These are phyloP conservation scores for Penicillium turbatum DNA, from an alignment of 495 filamentous ascomycete genomes.

Conservation along the genomic window DNA sequence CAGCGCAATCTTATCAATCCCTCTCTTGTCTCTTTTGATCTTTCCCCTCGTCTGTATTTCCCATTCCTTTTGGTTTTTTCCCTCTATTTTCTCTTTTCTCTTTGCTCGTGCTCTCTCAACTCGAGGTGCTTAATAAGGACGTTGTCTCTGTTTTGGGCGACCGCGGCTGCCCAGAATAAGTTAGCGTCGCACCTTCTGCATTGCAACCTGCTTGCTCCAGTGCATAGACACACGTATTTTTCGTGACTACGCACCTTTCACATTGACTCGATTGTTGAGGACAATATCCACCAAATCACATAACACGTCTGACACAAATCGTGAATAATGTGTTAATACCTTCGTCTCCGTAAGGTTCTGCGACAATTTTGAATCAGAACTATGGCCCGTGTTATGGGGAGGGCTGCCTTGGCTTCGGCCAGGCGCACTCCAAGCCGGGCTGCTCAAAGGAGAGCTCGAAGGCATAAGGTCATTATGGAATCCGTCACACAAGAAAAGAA, in stretches of 20 bases:
- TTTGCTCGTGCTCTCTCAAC: not conserved
- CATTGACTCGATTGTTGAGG: no score
- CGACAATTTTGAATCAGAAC: constrained; percentile 13
- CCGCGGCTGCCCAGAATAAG: not conserved
- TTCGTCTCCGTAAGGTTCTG: constrained; percentile 3
- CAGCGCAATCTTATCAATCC: constrained; percentile 10
- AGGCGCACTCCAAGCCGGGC: constrained; percentile 33
- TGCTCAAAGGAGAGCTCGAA: constrained; percentile 36
- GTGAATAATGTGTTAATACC: constrained; percentile 6
- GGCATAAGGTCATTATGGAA: constrained; percentile 57
- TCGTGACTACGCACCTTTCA: no score
- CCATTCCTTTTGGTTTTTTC: not conserved
- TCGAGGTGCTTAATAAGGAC: not conserved
- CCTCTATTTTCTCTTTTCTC: not conserved
- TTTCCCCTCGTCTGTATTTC: not conserved
- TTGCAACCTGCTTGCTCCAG: not conserved
- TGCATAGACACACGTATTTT: not conserved
- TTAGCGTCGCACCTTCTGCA: not conserved
- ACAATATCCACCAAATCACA: not conserved
- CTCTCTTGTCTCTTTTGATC: constrained; percentile 2
- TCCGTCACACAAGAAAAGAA: constrained; percentile 57
- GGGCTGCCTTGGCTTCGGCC: constrained; percentile 30
- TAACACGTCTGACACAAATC: not conserved
- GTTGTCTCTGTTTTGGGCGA: not conserved
- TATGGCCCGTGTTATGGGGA: constrained; percentile 40